Percentiles rank a stretch among this genome's conserved stretches.
phyloP scores from a whole-genome alignment of 164 flowering plant species.

The Cinnamomum micranthum region DNA sequence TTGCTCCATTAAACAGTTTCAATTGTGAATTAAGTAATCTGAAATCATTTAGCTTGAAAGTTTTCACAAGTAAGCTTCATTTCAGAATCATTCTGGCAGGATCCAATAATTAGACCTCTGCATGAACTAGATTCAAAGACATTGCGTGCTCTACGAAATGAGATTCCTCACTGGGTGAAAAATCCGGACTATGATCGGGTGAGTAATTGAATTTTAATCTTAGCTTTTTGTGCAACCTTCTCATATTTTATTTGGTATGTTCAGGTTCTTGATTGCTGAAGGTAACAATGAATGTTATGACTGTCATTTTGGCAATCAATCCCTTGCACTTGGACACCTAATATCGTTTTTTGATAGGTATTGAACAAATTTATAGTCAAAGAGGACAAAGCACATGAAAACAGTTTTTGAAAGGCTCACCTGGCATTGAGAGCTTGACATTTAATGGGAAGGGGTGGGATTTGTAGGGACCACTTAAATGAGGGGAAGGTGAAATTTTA shows the following conservation, averaged over 20 bases:
- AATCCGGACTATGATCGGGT: conserved; percentile 81
- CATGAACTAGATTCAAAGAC: conserved; percentile 40
- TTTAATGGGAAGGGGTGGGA: no score
- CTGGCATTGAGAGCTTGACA: no score
- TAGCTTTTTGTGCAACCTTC: not conserved
- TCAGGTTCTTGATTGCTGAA: not conserved
- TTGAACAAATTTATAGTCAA: not conserved
- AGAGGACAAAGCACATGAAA: not conserved
- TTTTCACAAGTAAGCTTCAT: conserved; percentile 30
- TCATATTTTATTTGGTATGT: not conserved
- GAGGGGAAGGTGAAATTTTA: no score
- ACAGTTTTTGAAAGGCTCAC: not conserved
- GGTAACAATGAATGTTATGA: not conserved
- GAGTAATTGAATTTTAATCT: conserved; percentile 10
- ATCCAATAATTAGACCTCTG: conserved; percentile 46
- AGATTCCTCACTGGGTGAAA: conserved; percentile 80
- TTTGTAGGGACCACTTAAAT: no score
- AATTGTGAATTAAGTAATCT: not conserved
- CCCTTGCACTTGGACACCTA: no score
- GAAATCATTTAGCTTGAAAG: not conserved
- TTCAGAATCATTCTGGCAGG: conserved; percentile 38
- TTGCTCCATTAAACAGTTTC: not conserved
- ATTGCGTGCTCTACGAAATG: conserved; percentile 50
- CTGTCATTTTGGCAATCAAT: not conserved
- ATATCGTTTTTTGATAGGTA: no score